A percentile compares a stretch with the other conserved stretches of the same genome.
phyloP scores from a whole-genome alignment of 768 basidiomycete species.

The Collybia nuda region DNA sequence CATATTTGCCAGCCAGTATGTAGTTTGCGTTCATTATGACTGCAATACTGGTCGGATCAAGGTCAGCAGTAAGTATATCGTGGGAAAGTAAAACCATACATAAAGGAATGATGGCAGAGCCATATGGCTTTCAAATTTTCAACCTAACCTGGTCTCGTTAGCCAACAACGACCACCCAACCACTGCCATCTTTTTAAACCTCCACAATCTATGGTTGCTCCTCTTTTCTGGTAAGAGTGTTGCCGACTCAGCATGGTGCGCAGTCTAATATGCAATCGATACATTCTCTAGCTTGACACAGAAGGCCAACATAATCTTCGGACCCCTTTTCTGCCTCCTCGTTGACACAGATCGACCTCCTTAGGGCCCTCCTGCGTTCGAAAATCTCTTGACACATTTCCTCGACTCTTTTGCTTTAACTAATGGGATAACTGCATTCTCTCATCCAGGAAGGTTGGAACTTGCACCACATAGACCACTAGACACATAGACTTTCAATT shows the following conservation, averaged over 20 bases:
- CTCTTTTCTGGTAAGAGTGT: slow-evolving; percentile 32
- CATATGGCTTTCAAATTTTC: slow-evolving; percentile 10
- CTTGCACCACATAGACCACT: slow-evolving; percentile 26
- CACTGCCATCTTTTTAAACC: slow-evolving; percentile 11
- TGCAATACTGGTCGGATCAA: no score
- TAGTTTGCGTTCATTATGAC: no score
- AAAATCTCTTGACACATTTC: slow-evolving; percentile 15
- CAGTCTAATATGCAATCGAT: background rate
- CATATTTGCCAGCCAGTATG: no score
- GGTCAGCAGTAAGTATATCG: no score
- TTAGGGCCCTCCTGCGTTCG: slow-evolving; percentile 42
- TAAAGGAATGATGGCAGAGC: no score
- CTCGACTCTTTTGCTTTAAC: slow-evolving; percentile 25
- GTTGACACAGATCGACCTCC: slow-evolving; percentile 78
- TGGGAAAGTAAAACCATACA: no score
- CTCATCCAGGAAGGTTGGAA: slow-evolving; percentile 19
- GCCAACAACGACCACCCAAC: slow-evolving; percentile 8
- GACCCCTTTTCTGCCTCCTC: slow-evolving; percentile 57
- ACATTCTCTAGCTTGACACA: slow-evolving; percentile 40
- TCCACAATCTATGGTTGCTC: slow-evolving; percentile 55
- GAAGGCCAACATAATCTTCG: slow-evolving; percentile 58
- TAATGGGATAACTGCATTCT: slow-evolving; percentile 54
- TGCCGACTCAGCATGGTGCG: slow-evolving; percentile 2
- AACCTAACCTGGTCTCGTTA: slow-evolving; percentile 4
- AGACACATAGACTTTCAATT: slow-evolving; percentile 23